Evolutionary conservation across 2,329 filamentous ascomycete genomes (phyloP), one percentile per base, ranked within the genome.

Genomic region (Beauveria medogensis): DNA sequence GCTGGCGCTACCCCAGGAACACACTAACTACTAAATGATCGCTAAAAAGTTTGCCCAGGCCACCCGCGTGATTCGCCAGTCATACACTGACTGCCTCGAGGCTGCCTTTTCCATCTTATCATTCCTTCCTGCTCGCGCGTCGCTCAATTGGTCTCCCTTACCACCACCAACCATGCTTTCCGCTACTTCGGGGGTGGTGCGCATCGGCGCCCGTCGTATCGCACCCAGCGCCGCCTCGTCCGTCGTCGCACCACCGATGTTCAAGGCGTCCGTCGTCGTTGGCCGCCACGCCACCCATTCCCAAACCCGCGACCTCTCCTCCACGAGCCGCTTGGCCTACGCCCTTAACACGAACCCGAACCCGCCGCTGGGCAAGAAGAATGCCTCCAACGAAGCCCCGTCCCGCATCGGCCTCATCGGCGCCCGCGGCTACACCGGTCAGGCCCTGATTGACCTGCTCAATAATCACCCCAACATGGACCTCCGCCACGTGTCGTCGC

Each of bases 361-460:
- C 79, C 92, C 92, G 58, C 92, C 92, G 16, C 85, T 94, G 62
- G 92, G 91, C 61, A 87, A 88, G 77, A 92, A 92, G 79, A 96
- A 96, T 75, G 88, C 86, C 62, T 91, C 91, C 63, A 95, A 92
- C 75, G 82, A 84, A 62, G 83, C 85, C 63, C 89, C 90, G 12
- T 86, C 92, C 14, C 89, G 88, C 70, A 84, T 97, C 54, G 92
- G 89, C 50, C 81, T 97, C 59, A 96, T 97, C 65, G 92, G 92
- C 64, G 92, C 92, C 61, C 89, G 92, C 70, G 93, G 94, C 40
- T 97, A 96, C 73, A 97, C 93, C 59, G 93, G 94, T 46, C 91
- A 96, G 74, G 91, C 91, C 59, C 80, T 99, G 53, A 91, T 97
- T 68, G 87, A 86, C 63, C 84, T 99, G 22, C 80, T 99, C 55